Evolutionary conservation across 169 alveolate genomes (phyloP).

Genomic region (Fabrea salina): DNA sequence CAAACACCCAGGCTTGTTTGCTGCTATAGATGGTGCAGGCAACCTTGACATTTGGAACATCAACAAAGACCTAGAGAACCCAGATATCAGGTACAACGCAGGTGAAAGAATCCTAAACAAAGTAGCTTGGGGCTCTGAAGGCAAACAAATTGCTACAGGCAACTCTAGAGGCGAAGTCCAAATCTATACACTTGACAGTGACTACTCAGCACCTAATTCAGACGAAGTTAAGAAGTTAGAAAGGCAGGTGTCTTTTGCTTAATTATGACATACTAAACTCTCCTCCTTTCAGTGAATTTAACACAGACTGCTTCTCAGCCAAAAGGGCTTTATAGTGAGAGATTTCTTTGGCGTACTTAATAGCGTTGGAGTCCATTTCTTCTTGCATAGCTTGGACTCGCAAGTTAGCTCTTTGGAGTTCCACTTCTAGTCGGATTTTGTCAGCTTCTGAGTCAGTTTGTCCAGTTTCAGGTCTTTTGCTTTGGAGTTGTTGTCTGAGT

Average conservation of each 20-base stretch:
- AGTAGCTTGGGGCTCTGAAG: slow-evolving; percentile 57
- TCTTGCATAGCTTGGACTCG: slow-evolving; percentile 78
- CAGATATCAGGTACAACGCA: slow-evolving; percentile 36
- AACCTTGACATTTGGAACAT: slow-evolving; percentile 46
- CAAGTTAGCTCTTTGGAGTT: slow-evolving; percentile 77
- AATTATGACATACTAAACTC: no score
- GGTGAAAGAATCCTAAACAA: slow-evolving; percentile 44
- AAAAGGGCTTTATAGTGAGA: slow-evolving; percentile 69
- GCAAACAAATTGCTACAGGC: slow-evolving; percentile 51
- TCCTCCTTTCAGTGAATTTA: no score
- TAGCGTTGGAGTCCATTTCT: slow-evolving; percentile 77
- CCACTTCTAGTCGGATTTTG: slow-evolving; percentile 80
- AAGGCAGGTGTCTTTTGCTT: no score
- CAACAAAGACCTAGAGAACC: slow-evolving; percentile 53
- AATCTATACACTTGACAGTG: slow-evolving; percentile 37
- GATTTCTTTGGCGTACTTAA: slow-evolving; percentile 81
- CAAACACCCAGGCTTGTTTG: slow-evolving; percentile 41
- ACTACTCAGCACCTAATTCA: background rate
- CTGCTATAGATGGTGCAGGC: slow-evolving; percentile 58
- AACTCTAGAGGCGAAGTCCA: slow-evolving; percentile 47
- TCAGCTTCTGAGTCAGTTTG: slow-evolving; percentile 79
- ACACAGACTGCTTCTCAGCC: slow-evolving; percentile 63
- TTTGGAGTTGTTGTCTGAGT: slow-evolving; percentile 70
- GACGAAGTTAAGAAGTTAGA: background rate
- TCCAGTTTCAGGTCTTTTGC: slow-evolving; percentile 79